phyloP scores from a whole-genome alignment of 306 rosid genomes.

The Castanea mollissima region DNA sequence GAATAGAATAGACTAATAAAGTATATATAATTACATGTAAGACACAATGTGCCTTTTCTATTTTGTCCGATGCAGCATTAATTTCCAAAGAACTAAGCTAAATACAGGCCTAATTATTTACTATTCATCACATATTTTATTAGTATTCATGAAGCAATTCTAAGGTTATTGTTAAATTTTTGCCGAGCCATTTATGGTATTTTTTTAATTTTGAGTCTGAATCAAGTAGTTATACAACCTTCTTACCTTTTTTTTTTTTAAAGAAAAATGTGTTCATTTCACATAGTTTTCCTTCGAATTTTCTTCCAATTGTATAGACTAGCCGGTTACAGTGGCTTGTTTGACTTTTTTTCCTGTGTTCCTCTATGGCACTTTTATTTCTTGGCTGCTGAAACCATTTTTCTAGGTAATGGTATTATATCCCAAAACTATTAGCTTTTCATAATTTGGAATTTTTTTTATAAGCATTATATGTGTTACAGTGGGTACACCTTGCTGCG shows the following conservation, averaged over 20 bases:
- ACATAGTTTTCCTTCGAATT: too few relatives aligned
- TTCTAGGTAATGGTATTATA: not conserved
- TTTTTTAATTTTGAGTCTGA: too few relatives aligned
- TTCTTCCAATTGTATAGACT: not conserved
- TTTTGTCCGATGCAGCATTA: not conserved
- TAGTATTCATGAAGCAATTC: too few relatives aligned
- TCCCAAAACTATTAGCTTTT: not conserved
- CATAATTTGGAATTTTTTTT: not conserved
- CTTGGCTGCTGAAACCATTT: not conserved
- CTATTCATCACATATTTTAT: too few relatives aligned
- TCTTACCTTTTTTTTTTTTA: too few relatives aligned
- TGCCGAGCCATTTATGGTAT: too few relatives aligned
- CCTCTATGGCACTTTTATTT: too few relatives aligned
- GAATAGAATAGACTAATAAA: not conserved
- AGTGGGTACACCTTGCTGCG: conserved; percentile 82
- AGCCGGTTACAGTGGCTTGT: not conserved
- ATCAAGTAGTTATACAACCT: too few relatives aligned
- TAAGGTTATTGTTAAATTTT: too few relatives aligned
- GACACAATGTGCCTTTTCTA: not conserved
- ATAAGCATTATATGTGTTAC: conserved; percentile 18
- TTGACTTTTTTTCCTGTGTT: not conserved
- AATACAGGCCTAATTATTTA: too few relatives aligned
- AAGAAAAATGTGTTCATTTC: too few relatives aligned
- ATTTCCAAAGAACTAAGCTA: too few relatives aligned
- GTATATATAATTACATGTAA: not conserved